Percentiles rank a stretch among this genome's conserved stretches.
phyloP scores from a whole-genome alignment of 306 rosid species.

The Hippophae rhamnoides region DNA sequence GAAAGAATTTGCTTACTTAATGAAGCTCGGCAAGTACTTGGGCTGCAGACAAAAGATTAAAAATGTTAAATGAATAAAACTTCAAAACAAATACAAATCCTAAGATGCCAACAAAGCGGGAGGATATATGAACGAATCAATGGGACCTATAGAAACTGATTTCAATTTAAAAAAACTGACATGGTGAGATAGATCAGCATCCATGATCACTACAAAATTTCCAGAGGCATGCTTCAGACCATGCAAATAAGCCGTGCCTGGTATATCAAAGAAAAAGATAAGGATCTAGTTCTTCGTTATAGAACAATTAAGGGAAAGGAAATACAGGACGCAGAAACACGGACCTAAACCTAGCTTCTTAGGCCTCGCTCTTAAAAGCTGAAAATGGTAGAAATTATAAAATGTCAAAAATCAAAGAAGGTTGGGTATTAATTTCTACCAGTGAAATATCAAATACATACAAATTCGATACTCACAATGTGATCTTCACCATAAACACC shows the following conservation, averaged over 20 bases:
- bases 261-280: conserved; percentile 17
- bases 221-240: conserved; percentile 94
- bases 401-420: neutral
- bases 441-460: conserved; percentile 2
- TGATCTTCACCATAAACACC: conserved; percentile 76
- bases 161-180: conserved; percentile 31
- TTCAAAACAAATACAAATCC: conserved; percentile 1
- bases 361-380: conserved; percentile 83
- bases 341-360: conserved; percentile 87
- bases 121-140: no score
- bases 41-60: conserved; percentile 53
- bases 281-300: conserved; percentile 12
- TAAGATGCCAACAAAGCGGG: no score
- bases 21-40: conserved; percentile 77
- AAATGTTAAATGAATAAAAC: conserved; percentile 18
- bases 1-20: conserved; percentile 41
- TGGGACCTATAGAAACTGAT: no score
- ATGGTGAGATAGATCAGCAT: conserved; percentile 91
- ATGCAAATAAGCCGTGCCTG: conserved; percentile 94
- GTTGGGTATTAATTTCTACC: neutral
- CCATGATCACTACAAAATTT: conserved; percentile 89
- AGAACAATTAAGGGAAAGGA: neutral
- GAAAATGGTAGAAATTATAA: conserved; percentile 8
- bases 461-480: conserved; percentile 42
- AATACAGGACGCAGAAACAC: conserved; percentile 12